Conservation (phyloP, 2,329 filamentous ascomycete species). For the Fusarium clavum region DNA sequence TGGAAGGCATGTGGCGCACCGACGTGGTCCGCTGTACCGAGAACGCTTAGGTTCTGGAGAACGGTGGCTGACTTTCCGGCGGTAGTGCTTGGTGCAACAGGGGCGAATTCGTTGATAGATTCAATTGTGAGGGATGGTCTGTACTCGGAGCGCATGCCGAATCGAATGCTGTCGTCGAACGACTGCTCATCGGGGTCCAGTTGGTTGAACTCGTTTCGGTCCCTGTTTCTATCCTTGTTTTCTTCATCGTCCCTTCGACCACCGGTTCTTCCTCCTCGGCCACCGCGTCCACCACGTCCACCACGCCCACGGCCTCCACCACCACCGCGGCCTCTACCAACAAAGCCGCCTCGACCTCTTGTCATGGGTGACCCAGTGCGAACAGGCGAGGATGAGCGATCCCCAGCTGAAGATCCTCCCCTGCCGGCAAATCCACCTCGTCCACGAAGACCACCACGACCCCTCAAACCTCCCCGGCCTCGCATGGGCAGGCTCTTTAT, state of each 20-base stretch:
- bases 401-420: slow-evolving; percentile 24
- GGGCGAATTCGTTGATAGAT: slow-evolving; percentile 48
- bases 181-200: slow-evolving; percentile 51
- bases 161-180: slow-evolving; percentile 53
- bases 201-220: slow-evolving; percentile 43
- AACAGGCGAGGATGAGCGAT: slow-evolving; percentile 26
- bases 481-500: slow-evolving; percentile 52
- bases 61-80: slow-evolving; percentile 50
- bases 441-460: slow-evolving; percentile 35
- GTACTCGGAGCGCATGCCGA: slow-evolving; percentile 50
- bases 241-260: slow-evolving; percentile 39
- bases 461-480: slow-evolving; percentile 41
- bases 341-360: slow-evolving; percentile 34
- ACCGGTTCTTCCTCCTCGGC: slow-evolving; percentile 28
- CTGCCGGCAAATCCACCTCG: slow-evolving; percentile 26
- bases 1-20: slow-evolving; percentile 48
- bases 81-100: slow-evolving; percentile 45
- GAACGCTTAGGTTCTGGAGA: slow-evolving; percentile 51
- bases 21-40: slow-evolving; percentile 52
- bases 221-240: slow-evolving; percentile 43
- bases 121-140: slow-evolving; percentile 51
- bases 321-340: slow-evolving; percentile 33
- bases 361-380: slow-evolving; percentile 11
- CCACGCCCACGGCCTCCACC: slow-evolving; percentile 35
- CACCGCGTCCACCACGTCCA: slow-evolving; percentile 34